Percentiles rank a stretch among this genome's conserved stretches.
Conservation (phyloP, 768 basidiomycete species). For the Tricholoma hemisulphureum region DNA sequence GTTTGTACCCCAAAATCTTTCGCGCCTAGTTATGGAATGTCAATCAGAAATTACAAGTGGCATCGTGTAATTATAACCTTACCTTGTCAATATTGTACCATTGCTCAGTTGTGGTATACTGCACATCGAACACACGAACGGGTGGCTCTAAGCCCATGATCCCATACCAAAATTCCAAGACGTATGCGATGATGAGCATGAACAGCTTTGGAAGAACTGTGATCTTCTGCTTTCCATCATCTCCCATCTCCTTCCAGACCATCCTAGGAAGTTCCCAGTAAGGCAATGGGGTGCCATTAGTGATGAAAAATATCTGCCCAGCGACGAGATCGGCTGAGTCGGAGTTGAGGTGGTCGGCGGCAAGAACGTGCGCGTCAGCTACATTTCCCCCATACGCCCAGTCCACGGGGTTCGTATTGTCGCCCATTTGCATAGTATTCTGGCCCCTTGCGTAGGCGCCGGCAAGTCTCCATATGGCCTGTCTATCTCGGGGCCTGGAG, state of each 20-base stretch:
- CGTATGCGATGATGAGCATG: slow-evolving; percentile 38
- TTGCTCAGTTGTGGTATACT: slow-evolving; percentile 39
- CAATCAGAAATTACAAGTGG: background rate
- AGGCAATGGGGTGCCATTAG: slow-evolving; percentile 52
- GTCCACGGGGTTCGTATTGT: slow-evolving; percentile 45
- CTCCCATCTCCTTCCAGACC: slow-evolving; percentile 37
- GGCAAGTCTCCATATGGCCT: slow-evolving; percentile 58
- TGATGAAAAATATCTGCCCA: slow-evolving; percentile 58
- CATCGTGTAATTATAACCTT: background rate
- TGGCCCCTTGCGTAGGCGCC: slow-evolving; percentile 41
- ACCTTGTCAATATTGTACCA: slow-evolving; percentile 53
- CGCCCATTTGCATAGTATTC: background rate
- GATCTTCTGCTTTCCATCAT: slow-evolving; percentile 22
- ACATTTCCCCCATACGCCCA: slow-evolving; percentile 59
- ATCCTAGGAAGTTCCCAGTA: slow-evolving; percentile 51
- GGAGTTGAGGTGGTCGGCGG: slow-evolving; percentile 24
- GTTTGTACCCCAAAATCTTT: slow-evolving; percentile 51
- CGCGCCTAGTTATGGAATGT: slow-evolving; percentile 27
- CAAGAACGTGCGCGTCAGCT: slow-evolving; percentile 55
- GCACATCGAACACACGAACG: slow-evolving; percentile 41
- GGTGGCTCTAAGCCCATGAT: slow-evolving; percentile 44
- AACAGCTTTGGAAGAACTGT: slow-evolving; percentile 33
- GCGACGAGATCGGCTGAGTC: slow-evolving; percentile 32
- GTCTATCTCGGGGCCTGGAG: slow-evolving; percentile 66
- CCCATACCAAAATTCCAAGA: slow-evolving; percentile 37